Base-by-base conservation (phyloP, 163 green algal genomes). In the Scenedesmus sp. region DNA sequence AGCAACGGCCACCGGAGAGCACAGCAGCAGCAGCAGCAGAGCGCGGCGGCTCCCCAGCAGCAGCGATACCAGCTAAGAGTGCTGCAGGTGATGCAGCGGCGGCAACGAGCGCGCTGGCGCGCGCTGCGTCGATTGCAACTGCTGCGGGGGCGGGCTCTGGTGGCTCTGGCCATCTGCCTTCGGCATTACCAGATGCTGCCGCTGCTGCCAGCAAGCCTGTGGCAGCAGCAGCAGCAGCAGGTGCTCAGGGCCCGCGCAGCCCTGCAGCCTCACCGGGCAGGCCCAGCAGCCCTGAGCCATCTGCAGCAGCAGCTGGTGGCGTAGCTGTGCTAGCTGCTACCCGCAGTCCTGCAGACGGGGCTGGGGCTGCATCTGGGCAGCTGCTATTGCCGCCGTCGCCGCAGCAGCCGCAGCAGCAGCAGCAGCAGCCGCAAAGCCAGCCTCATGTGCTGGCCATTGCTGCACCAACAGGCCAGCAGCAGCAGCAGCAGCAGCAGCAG, bases 401-500 rank as follows among this genome's bases (percentile, higher is more conserved):
- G 78, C 78, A 83, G 78, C 78, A 83, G 78, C 78, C 26, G 44
- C 80, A 43, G 81, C 81, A 46, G 22, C 49, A 78, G 51, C n/a
- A 87, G n/a, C 82, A 87, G 82, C 53, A 87, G 82, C 82, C 42
- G 33, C 22, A 49, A 76, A 37, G 65, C 30, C 24, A 86, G 81
- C 35, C 18, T 3, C 13, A 49, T 13, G 72, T 49, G 1, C 26
- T 13, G 4, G 16, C 46, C 9, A 13, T 20, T 40, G 53, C 30
- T 18, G 53, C 82, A 78, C 18, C 72, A 87, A 53, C 49, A 86
- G 51, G 30, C 82, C 18, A 51, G n/a, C 53, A 70, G 10, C 53
- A 86, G 81, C 49, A 68, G 16, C 30, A 70, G 33, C 18, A n/a
- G n/a, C 49, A 37, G 61, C 61, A 33, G 61, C 22, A n/a, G 59